Evolutionary conservation across 768 basidiomycete species (phyloP).

Genomic region (Amanita inopinata): DNA sequence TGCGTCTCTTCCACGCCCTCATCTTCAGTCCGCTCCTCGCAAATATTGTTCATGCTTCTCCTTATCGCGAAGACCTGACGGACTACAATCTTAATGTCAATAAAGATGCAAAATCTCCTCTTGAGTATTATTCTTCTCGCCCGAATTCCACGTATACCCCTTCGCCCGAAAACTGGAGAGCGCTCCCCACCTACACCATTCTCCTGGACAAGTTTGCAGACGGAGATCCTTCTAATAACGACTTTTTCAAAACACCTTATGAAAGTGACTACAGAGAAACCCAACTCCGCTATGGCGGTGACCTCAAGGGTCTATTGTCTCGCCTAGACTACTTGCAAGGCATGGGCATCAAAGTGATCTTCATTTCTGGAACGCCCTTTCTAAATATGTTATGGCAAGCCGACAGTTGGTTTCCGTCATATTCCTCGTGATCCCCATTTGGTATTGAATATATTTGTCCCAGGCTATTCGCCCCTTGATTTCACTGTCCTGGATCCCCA

Average conservation of each 20-base stretch:
- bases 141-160: slow-evolving; percentile 60
- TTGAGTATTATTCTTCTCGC: slow-evolving; percentile 57
- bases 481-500: slow-evolving; percentile 88
- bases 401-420: slow-evolving; percentile 57
- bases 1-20: slow-evolving; percentile 41
- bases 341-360: slow-evolving; percentile 80
- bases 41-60: slow-evolving; percentile 40
- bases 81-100: slow-evolving; percentile 77
- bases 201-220: slow-evolving; percentile 93
- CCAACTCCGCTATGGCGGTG: slow-evolving; percentile 83
- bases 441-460: slow-evolving; percentile 11
- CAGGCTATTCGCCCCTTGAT: slow-evolving; percentile 90
- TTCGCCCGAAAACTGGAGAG: slow-evolving; percentile 82
- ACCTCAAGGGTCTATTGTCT: slow-evolving; percentile 66
- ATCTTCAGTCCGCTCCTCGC: slow-evolving; percentile 28
- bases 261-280: slow-evolving; percentile 86
- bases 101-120: slow-evolving; percentile 53
- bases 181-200: slow-evolving; percentile 69
- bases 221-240: slow-evolving; percentile 86
- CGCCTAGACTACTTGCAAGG: slow-evolving; percentile 83
- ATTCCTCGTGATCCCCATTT: slow-evolving; percentile 1
- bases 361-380: slow-evolving; percentile 89
- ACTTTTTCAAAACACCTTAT: slow-evolving; percentile 71
- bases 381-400: slow-evolving; percentile 97
- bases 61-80: slow-evolving; percentile 55